Percentiles rank a stretch among this genome's conserved stretches.
Evolutionary conservation across 2,329 filamentous ascomycete species (phyloP).

Genomic region (Claviceps fusiformis): DNA sequence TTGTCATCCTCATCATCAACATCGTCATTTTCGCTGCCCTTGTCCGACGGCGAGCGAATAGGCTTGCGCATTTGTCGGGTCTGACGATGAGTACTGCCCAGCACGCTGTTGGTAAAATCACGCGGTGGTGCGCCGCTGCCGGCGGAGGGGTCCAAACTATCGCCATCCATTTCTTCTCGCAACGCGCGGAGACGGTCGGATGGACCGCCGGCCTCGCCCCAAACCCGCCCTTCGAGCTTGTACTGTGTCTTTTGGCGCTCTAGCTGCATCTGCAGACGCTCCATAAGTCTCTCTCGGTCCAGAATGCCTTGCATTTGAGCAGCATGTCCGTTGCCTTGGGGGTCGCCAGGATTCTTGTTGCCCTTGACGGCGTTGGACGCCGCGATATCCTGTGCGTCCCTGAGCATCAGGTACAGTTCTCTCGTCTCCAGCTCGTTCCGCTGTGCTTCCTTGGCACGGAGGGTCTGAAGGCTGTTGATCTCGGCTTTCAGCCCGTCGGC

Average conservation of each 20-base stretch:
- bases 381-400: conserved; percentile 91
- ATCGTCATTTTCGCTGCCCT: conserved; percentile 17
- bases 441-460: conserved; percentile 82
- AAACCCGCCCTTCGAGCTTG: conserved; percentile 87
- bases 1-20: conserved; percentile 15
- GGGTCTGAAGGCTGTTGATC: conserved; percentile 69
- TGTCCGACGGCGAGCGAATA: conserved; percentile 5
- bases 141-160: conserved; percentile 31
- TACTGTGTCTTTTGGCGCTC: conserved; percentile 96
- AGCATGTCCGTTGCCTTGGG: conserved; percentile 51
- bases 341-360: conserved; percentile 27
- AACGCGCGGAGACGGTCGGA: conserved; percentile 86
- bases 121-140: conserved; percentile 38
- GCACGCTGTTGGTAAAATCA: conserved; percentile 57
- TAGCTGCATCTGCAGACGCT: conserved; percentile 84
- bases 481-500: conserved; percentile 82
- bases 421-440: conserved; percentile 91
- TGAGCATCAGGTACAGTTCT: conserved; percentile 95
- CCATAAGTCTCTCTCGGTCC: conserved; percentile 84
- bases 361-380: conserved; percentile 63
- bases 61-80: conserved; percentile 44
- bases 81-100: conserved; percentile 56
- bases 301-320: conserved; percentile 81
- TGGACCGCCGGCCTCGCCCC: conserved; percentile 69
- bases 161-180: conserved; percentile 83